phyloP scores from a whole-genome alignment of 805 yeast species.

The Saturnispora ahearnii region DNA sequence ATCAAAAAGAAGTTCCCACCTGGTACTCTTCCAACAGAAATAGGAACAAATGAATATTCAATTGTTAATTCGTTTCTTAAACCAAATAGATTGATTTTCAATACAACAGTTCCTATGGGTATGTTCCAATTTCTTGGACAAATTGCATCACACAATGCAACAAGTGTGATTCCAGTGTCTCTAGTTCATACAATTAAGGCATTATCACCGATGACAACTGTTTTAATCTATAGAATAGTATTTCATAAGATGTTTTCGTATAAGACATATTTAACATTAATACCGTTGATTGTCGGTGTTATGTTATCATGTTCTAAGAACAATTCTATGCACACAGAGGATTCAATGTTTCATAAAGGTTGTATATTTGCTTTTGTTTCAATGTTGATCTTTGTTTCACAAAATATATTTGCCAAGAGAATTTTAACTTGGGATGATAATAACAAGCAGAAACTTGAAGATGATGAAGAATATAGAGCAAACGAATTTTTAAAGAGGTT shows the following conservation, averaged over 20 bases:
- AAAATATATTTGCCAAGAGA: constrained; percentile 72
- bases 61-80: constrained; percentile 33
- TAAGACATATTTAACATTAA: constrained; percentile 67
- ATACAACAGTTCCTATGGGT: constrained; percentile 88
- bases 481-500: constrained; percentile 22
- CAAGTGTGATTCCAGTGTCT: constrained; percentile 86
- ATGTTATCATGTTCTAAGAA: constrained; percentile 63
- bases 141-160: constrained; percentile 85
- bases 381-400: constrained; percentile 65
- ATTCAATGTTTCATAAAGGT: constrained; percentile 30
- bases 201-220: constrained; percentile 82
- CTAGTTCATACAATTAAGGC: constrained; percentile 92
- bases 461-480: constrained; percentile 14
- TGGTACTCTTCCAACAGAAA: constrained; percentile 41
- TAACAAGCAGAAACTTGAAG: constrained; percentile 12
- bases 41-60: constrained; percentile 23
- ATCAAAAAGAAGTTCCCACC: constrained; percentile 32
- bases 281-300: constrained; percentile 78
- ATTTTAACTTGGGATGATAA: constrained; percentile 45
- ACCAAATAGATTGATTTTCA: constrained; percentile 45
- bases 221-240: constrained; percentile 58
- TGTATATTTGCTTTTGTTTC: constrained; percentile 43
- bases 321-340: constrained; percentile 18
- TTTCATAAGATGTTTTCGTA: constrained; percentile 49
- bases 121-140: constrained; percentile 89